phyloP scores from a whole-genome alignment of 2,329 filamentous ascomycete species.

The Zalaria obscura region DNA sequence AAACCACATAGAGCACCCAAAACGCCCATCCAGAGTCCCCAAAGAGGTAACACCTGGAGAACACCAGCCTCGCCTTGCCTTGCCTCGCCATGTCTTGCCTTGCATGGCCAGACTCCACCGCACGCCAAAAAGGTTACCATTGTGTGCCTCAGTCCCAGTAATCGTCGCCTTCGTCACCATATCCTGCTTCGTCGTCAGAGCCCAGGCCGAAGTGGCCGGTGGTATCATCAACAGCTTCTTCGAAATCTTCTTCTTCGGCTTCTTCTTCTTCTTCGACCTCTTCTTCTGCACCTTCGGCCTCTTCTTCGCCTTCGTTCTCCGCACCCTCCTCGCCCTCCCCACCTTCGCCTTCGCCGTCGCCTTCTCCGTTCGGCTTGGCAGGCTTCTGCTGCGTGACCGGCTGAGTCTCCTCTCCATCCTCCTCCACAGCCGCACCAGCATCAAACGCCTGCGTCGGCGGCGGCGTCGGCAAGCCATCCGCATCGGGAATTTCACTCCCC shows the following conservation, averaged over 20 bases:
- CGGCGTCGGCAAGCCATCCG: background rate
- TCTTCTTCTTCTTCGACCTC: background rate
- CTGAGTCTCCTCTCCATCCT: background rate
- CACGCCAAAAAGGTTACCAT: too few species aligned
- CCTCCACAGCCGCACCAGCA: background rate
- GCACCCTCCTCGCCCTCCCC: conserved; percentile 1
- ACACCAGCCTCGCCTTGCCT: too few species aligned
- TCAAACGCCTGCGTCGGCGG: background rate
- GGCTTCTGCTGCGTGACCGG: background rate
- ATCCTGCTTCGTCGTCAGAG: background rate
- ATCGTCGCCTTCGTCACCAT: too few species aligned
- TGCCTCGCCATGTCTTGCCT: too few species aligned
- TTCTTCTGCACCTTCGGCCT: background rate
- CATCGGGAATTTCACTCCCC: conserved; percentile 4
- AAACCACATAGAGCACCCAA: too few species aligned
- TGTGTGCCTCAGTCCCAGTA: too few species aligned
- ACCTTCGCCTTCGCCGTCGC: conserved; percentile 5
- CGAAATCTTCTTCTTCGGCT: conserved; percentile 1
- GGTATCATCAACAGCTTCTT: background rate
- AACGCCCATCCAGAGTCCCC: too few species aligned
- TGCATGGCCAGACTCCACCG: too few species aligned
- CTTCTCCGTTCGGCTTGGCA: conserved; percentile 4
- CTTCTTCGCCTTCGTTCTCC: background rate
- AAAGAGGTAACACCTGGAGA: too few species aligned
- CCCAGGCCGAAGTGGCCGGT: background rate